Base-by-base conservation (phyloP, 305 asterid genomes). In the Rubia tinctorum region DNA sequence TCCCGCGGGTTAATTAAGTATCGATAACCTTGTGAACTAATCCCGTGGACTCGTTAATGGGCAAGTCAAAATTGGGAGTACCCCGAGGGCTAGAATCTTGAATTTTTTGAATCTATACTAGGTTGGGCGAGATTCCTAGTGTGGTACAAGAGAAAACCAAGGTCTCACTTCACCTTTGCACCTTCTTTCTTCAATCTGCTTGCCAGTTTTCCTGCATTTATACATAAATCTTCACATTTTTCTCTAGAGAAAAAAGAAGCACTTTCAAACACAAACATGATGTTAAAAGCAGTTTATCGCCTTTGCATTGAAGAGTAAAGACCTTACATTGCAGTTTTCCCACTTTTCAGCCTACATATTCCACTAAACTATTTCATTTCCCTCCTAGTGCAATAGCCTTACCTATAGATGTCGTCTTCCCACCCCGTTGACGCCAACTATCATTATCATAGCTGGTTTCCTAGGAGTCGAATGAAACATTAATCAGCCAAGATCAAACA, bases 351-450 rank as follows among this genome's bases (percentile, higher is more conserved):
- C 43, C 43, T 43, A n/a, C 2, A 66, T 34, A 42, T 66, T 20
- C 55, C 42, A 66, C 37, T 3, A 66, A 40, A 58, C 8, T 22
- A 45, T 13, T 73, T 17, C 23, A 11, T n/a, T 23, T 47, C 51
- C 43, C 37, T 62, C 22, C 14, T 30, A 63, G 18, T 73, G 39
- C 40, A 6, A 47, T 18, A 49, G 58, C 82, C 93, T 86, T 88
- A 92, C 99, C 98, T 8, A 95, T 93, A 68, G 99, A 90, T 43
- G 98, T 92, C 44, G 99, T 95, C 87, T 95, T 95, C 75, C 98
- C 98, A 62, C 99, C 77, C 99, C 99, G 82, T 92, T 92, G 79
- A 90, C 98, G 75, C 99, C 99, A 78, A 95, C 96, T 66, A 92
- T 84, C 90, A 95, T 86, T 80, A 95, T 84, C 75, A 92, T 97